A percentile compares a stretch with the other conserved stretches of the same genome.
phyloP scores from a whole-genome alignment of 306 rosid genomes.

The Inga oerstediana region DNA sequence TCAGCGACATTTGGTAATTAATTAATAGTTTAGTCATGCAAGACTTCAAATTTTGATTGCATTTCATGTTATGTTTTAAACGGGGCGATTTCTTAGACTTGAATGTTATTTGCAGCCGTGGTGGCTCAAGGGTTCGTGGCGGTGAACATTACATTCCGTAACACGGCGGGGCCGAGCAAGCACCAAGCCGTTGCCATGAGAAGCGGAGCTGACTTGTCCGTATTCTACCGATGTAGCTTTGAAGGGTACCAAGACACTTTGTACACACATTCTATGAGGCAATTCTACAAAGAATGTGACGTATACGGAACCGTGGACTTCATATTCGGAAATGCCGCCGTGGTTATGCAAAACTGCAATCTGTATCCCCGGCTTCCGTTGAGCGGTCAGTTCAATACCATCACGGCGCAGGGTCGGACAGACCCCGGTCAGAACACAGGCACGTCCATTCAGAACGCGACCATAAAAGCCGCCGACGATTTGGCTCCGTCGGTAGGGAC shows the following conservation, averaged over 20 bases:
- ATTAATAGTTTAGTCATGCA: neutral
- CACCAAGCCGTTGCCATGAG: slow-evolving; percentile 53
- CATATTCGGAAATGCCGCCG: slow-evolving; percentile 55
- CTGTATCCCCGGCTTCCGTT: slow-evolving; percentile 44
- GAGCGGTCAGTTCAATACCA: slow-evolving; percentile 46
- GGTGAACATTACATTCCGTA: slow-evolving; percentile 43
- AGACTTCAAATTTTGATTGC: neutral
- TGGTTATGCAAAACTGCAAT: slow-evolving; percentile 54
- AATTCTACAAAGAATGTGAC: slow-evolving; percentile 56
- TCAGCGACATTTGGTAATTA: slow-evolving; percentile 81
- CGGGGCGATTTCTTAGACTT: neutral
- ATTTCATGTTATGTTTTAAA: neutral
- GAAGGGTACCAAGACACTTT: slow-evolving; percentile 63
- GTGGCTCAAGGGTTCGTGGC: slow-evolving; percentile 71
- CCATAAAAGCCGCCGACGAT: slow-evolving; percentile 37
- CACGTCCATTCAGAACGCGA: slow-evolving; percentile 41
- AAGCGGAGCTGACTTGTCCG: slow-evolving; percentile 48
- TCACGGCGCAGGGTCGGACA: slow-evolving; percentile 58
- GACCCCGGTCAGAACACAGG: slow-evolving; percentile 56
- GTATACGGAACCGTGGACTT: slow-evolving; percentile 55
- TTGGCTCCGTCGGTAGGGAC: slow-evolving; percentile 34
- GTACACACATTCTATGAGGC: slow-evolving; percentile 52
- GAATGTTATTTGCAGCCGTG: slow-evolving; percentile 57
- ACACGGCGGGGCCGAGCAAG: slow-evolving; percentile 55
- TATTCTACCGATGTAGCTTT: slow-evolving; percentile 54